These are phyloP conservation scores for Auricularia sp. DNA, from an alignment of 768 basidiomycete genomes.

Conservation along the genomic window DNA sequence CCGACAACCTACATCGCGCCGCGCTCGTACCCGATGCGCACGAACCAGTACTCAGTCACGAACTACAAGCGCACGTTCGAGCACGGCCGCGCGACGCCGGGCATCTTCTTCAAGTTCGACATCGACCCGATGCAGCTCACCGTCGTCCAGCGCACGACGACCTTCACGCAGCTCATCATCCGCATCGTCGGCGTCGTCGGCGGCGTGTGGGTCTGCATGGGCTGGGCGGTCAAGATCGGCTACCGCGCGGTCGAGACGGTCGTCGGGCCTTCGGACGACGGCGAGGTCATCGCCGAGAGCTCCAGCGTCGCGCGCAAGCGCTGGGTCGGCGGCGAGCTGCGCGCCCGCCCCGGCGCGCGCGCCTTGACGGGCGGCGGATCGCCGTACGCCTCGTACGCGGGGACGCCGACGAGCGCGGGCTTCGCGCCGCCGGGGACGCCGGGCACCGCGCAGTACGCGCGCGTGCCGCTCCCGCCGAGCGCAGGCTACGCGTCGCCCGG, in stretches of 20 bases:
- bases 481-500: conserved; percentile 7
- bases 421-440: conserved; percentile 6
- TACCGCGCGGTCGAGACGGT: conserved; percentile 60
- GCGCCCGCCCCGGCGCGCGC: conserved; percentile 35
- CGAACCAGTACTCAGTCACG: conserved; percentile 89
- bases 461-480: conserved; percentile 2
- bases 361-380: conserved; percentile 46
- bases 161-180: conserved; percentile 72
- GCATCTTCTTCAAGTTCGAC: conserved; percentile 98
- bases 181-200: conserved; percentile 87
- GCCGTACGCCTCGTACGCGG: conserved; percentile 27
- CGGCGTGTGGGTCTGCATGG: conserved; percentile 78
- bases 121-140: conserved; percentile 81
- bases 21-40: conserved; percentile 50
- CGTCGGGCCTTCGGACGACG: conserved; percentile 37
- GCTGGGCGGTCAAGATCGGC: conserved; percentile 61
- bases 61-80: conserved; percentile 74
- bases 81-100: conserved; percentile 74
- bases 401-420: conserved; percentile 23
- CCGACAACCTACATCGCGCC: conserved; percentile 88
- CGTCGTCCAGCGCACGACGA: conserved; percentile 81
- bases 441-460: conserved; percentile 2
- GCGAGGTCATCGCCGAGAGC: conserved; percentile 55
- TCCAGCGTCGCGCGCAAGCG: conserved; percentile 52
- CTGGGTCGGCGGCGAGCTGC: conserved; percentile 59